Conservation (phyloP, 2,329 filamentous ascomycete species). For the Alternaria sp. region DNA sequence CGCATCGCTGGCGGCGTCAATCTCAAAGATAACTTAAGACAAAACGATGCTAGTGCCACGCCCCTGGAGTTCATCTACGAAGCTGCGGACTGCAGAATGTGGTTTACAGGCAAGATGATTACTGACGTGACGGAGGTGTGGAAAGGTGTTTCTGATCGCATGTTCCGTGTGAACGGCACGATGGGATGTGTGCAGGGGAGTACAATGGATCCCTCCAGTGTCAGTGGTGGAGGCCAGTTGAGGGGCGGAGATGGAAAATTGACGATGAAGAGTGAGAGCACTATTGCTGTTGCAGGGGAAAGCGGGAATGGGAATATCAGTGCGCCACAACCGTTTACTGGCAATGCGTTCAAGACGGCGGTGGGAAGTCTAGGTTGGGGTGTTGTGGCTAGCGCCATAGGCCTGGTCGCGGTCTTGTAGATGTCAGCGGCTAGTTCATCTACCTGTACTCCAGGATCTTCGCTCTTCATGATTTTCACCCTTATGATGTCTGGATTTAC, state of each 20-base stretch:
- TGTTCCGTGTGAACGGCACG: slow-evolving; percentile 43
- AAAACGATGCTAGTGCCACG: slow-evolving; percentile 49
- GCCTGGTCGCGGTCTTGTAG: neutral
- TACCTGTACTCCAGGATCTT: neutral
- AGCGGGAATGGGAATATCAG: neutral
- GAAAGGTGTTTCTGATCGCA: slow-evolving; percentile 49
- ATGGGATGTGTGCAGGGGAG: slow-evolving; percentile 42
- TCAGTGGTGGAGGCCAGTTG: slow-evolving; percentile 45
- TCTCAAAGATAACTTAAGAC: slow-evolving; percentile 50
- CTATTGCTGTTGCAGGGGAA: slow-evolving; percentile 10
- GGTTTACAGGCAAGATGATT: slow-evolving; percentile 51
- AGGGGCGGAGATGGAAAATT: slow-evolving; percentile 36
- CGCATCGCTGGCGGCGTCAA: slow-evolving; percentile 46
- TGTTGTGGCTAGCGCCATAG: neutral
- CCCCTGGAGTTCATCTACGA: slow-evolving; percentile 55
- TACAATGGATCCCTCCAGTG: slow-evolving; percentile 39
- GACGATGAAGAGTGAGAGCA: slow-evolving; percentile 14
- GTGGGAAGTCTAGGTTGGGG: neutral
- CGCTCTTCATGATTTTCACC: neutral
- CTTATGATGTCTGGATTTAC: slow-evolving; percentile 3
- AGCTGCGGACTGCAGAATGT: slow-evolving; percentile 54
- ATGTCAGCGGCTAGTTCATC: neutral
- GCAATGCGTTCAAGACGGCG: slow-evolving; percentile 2
- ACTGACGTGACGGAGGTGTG: slow-evolving; percentile 50
- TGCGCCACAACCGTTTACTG: slow-evolving; percentile 11